Evolutionary conservation across 345 rosid species (phyloP).

Genomic region (Erodium maritimum): DNA sequence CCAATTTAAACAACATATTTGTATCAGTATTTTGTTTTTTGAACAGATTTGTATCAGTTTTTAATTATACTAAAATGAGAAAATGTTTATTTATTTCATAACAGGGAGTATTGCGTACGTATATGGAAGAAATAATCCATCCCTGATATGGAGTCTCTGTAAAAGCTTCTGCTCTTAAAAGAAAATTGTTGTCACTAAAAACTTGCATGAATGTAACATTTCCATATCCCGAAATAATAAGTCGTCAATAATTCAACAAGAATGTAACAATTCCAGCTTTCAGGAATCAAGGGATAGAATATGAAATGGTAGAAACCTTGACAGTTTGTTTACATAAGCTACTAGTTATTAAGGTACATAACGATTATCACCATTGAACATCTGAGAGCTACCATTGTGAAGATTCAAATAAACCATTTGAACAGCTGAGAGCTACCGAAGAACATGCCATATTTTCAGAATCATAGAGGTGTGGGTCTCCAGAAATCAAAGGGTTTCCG

Average conservation of each 20-base stretch:
- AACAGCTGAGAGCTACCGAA: neutral
- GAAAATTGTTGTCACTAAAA: too few species aligned
- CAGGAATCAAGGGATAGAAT: neutral
- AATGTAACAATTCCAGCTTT: neutral
- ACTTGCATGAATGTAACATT: neutral
- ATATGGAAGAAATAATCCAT: too few species aligned
- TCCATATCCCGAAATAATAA: neutral
- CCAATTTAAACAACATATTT: too few species aligned
- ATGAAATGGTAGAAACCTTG: neutral
- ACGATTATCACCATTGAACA: too few species aligned
- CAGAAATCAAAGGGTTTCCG: conserved; percentile 47
- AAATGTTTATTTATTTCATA: too few species aligned
- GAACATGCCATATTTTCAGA: neutral
- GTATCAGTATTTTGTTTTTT: too few species aligned
- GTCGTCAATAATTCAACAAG: neutral
- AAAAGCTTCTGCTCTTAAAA: too few species aligned
- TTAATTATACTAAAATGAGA: too few species aligned
- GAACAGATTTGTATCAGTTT: too few species aligned
- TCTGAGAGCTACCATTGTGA: neutral
- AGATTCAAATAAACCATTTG: neutral
- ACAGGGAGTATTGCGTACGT: too few species aligned
- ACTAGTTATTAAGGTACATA: neutral
- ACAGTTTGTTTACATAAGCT: neutral
- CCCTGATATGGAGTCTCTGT: too few species aligned
- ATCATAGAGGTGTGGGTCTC: conserved; percentile 31